Evolutionary conservation across 345 rosid genomes (phyloP).

Genomic region (Hibiscus mutabilis): DNA sequence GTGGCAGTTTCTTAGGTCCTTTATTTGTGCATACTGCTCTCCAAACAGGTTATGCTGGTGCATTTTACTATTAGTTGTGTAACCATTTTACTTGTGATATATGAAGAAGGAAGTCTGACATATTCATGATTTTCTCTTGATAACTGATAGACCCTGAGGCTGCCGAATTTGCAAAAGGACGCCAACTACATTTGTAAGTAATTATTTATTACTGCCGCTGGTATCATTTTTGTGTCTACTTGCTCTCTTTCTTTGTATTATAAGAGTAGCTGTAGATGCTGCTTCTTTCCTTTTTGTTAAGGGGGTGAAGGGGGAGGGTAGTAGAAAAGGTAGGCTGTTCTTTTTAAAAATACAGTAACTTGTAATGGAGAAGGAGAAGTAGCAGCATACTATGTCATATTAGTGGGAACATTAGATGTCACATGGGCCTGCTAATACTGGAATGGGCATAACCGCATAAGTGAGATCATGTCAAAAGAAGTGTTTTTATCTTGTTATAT

Average conservation of each 20-base stretch:
- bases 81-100: not conserved
- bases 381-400: not conserved
- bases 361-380: not conserved
- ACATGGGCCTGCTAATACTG: not conserved
- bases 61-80: slow-evolving; percentile 3
- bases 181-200: slow-evolving; percentile 84
- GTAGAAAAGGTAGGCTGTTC: not conserved
- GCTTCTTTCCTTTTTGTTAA: not conserved
- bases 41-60: slow-evolving; percentile 55
- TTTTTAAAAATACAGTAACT: not conserved
- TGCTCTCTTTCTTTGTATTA: not conserved
- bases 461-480: not conserved
- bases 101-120: not conserved
- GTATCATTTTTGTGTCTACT: not conserved
- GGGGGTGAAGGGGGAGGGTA: not conserved
- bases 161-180: slow-evolving; percentile 59
- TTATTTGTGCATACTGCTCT: slow-evolving; percentile 91
- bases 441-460: not conserved
- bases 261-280: not conserved
- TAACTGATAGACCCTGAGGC: slow-evolving; percentile 73
- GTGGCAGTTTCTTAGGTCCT: slow-evolving; percentile 98
- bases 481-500: not conserved
- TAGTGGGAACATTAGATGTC: not conserved
- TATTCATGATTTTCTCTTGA: slow-evolving; percentile 15
- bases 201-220: not conserved